These are phyloP conservation scores for Xylariaceae sp. DNA, from an alignment of 2,329 filamentous ascomycete species.

Conservation along the genomic window DNA sequence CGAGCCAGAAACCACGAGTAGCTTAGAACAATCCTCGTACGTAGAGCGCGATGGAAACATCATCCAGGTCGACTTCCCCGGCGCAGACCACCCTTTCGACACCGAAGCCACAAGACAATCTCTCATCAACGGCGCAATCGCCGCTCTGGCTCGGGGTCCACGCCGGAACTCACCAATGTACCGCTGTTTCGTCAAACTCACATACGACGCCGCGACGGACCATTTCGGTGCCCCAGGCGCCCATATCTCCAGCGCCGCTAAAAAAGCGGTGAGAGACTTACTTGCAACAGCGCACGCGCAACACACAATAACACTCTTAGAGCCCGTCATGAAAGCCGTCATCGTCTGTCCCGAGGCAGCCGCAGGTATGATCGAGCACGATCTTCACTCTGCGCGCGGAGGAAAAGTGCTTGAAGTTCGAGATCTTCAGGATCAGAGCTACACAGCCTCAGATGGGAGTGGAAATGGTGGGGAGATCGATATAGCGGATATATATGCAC, in stretches of 20 bases:
- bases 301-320: conserved; percentile 65
- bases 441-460: conserved; percentile 49
- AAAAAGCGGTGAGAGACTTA: conserved; percentile 62
- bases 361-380: conserved; percentile 77
- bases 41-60: conserved; percentile 67
- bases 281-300: conserved; percentile 58
- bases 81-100: conserved; percentile 41
- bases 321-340: conserved; percentile 87
- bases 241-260: conserved; percentile 62
- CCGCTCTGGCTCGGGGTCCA: conserved; percentile 81
- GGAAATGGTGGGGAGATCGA: conserved; percentile 59
- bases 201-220: conserved; percentile 61
- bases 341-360: conserved; percentile 81
- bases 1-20: conserved; percentile 36
- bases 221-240: conserved; percentile 61
- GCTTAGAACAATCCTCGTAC: conserved; percentile 38
- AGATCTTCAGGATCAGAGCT: conserved; percentile 49
- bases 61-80: conserved; percentile 50
- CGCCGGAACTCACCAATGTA: conserved; percentile 77
- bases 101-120: conserved; percentile 50
- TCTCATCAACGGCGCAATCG: conserved; percentile 75
- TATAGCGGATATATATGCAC: conserved; percentile 73
- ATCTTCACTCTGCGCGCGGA: conserved; percentile 70
- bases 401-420: conserved; percentile 73
- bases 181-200: conserved; percentile 66